A percentile compares a stretch with the other conserved stretches of the same genome.
phyloP scores from a whole-genome alignment of 257 asterid genomes.

The Schizonepeta tenuifolia region DNA sequence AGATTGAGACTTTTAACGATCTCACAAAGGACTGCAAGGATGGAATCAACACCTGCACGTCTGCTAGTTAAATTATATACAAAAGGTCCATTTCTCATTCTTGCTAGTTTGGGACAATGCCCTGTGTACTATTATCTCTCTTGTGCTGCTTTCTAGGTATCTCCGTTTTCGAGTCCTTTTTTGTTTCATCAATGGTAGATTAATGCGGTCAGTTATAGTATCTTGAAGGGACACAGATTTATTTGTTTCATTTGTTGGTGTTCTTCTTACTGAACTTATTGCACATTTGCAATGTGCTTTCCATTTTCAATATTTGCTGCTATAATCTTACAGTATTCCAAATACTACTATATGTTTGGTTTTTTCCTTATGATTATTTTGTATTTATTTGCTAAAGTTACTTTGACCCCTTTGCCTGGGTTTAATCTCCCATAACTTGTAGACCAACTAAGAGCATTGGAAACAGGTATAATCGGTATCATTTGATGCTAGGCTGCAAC shows the following conservation, averaged over 20 bases:
- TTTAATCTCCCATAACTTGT: neutral
- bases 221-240: slow-evolving; percentile 22
- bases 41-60: slow-evolving; percentile 63
- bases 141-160: slow-evolving; percentile 30
- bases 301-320: slow-evolving; percentile 20
- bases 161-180: slow-evolving; percentile 5
- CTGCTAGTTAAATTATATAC: slow-evolving; percentile 36
- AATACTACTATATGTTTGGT: neutral
- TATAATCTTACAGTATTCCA: neutral
- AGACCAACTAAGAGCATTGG: neutral
- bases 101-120: slow-evolving; percentile 12
- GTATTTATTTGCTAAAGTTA: neutral
- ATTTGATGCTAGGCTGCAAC: neutral
- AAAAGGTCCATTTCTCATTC: slow-evolving; percentile 20
- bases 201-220: slow-evolving; percentile 29
- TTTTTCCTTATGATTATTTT: no score
- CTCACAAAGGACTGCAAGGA: slow-evolving; percentile 72
- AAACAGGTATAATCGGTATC: neutral
- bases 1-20: slow-evolving; percentile 63
- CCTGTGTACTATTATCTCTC: slow-evolving; percentile 30
- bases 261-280: slow-evolving; percentile 34
- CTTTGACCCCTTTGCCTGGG: neutral
- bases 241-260: slow-evolving; percentile 43
- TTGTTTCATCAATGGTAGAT: slow-evolving; percentile 29
- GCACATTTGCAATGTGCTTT: slow-evolving; percentile 16